phyloP scores from a whole-genome alignment of 164 flowering plant species.

The Tetrastigma voinierianum region DNA sequence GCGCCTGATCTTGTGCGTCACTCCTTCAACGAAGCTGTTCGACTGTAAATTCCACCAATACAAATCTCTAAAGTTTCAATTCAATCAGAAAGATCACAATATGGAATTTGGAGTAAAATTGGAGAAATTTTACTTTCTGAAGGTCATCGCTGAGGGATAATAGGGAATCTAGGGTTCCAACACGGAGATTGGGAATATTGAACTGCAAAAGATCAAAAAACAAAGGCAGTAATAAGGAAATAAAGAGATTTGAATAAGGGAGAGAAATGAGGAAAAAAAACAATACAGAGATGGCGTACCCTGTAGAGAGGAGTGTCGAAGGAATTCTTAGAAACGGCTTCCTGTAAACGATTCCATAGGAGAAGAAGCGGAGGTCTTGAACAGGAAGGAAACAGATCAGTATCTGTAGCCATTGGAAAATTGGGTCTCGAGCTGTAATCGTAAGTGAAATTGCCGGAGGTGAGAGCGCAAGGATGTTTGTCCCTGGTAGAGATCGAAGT shows the following conservation, averaged over 20 bases:
- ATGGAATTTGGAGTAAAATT: neutral
- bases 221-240: neutral
- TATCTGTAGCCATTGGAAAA: constrained; percentile 64
- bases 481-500: neutral
- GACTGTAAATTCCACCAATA: constrained; percentile 47
- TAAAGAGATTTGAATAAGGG: neutral
- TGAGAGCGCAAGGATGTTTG: constrained; percentile 2
- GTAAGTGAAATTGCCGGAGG: neutral
- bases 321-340: constrained; percentile 78
- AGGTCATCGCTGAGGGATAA: constrained; percentile 93
- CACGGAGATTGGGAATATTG: constrained; percentile 87
- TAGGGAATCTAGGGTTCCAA: constrained; percentile 93
- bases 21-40: constrained; percentile 84
- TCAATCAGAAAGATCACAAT: neutral
- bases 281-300: constrained; percentile 29
- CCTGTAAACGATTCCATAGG: constrained; percentile 83
- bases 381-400: constrained; percentile 92
- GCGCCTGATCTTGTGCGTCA: constrained; percentile 82
- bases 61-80: constrained; percentile 6
- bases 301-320: constrained; percentile 92
- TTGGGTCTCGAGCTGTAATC: constrained; percentile 4
- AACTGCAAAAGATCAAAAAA: constrained; percentile 48
- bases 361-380: constrained; percentile 52
- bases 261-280: neutral
- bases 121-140: constrained; percentile 49